Evolutionary conservation across 2,329 filamentous ascomycete genomes (phyloP), one percentile per base, ranked within the genome.

Genomic region (Seiridium unicorne): DNA sequence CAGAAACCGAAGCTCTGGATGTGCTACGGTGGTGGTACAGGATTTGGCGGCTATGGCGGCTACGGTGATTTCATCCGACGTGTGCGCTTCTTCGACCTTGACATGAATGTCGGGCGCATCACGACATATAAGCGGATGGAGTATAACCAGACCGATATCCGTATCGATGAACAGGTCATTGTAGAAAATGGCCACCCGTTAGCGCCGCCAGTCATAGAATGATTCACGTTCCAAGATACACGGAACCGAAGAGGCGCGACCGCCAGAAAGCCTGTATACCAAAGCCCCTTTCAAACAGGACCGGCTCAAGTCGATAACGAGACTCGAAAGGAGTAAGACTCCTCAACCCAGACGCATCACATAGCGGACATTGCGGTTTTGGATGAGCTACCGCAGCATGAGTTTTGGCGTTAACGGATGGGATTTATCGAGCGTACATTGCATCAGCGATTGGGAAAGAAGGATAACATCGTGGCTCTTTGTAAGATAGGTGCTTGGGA

Each of bases 11-110:
- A 89, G 36, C 78, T 98, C 2, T 99, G 95, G 95, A 97, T 99
- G 93, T 99, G 95, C 79, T 98, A 98, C 74, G 94, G 89, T 7
- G 95, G 95, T 38, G 95, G 91, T 34, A 86, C 88, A 35, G 95
- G 95, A 1, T 97, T 99, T 68, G 95, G 95, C 59, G 95, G 95
- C 0, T 99, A 99, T 72, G 95, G 90, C 26, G 93, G 94, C 5
- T 98, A 97, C 72, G 89, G 88, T 47, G 90, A 89, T 3, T 98
- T 90, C 72, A 84, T 93, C 69, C 89, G 95, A 34, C 87, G 93
- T 36, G 83, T 97, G 57, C 85, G 95, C 53, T 84, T 99, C 48
- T 99, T 95, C 72, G 94, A 98, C 68, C 86, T 99, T 55, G 94
- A 99, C 73, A 91, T 93, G 76, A 96, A 96, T 70, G 87, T 91